Percentiles rank a stretch among this genome's conserved stretches.
Evolutionary conservation across 140 eudicot species (phyloP).

Genomic region (Anethum foeniculum): DNA sequence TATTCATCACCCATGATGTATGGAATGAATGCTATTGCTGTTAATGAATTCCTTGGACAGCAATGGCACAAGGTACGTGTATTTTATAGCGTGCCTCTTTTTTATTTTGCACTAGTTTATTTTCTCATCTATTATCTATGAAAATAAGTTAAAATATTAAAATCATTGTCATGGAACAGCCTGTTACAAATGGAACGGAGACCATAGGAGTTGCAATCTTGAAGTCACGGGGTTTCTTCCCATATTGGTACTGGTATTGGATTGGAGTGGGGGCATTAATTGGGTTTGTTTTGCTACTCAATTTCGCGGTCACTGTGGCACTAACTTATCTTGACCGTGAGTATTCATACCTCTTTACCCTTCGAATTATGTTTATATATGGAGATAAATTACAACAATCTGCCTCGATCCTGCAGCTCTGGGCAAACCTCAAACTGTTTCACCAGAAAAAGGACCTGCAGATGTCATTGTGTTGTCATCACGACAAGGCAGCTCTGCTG

Average conservation of each 20-base stretch:
- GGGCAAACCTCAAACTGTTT: constrained; percentile 49
- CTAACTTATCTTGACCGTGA: constrained; percentile 53
- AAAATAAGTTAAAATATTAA: neutral
- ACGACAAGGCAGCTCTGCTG: constrained; percentile 2
- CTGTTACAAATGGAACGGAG: constrained; percentile 1
- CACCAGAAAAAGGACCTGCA: constrained; percentile 21
- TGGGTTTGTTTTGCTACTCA: constrained; percentile 41
- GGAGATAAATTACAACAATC: neutral
- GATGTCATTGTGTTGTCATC: constrained; percentile 25
- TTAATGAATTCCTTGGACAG: constrained; percentile 62
- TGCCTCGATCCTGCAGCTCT: constrained; percentile 37
- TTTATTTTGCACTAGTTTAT: neutral
- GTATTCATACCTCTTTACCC: constrained; percentile 12
- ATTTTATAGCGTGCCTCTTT: neutral
- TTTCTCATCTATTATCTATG: neutral
- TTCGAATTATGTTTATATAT: neutral
- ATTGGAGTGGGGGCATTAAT: constrained; percentile 35
- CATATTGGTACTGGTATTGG: constrained; percentile 68
- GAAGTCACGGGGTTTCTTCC: constrained; percentile 49
- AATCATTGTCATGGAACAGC: constrained; percentile 17
- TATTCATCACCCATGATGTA: constrained; percentile 86
- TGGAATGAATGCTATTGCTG: constrained; percentile 58
- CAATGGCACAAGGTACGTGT: constrained; percentile 54
- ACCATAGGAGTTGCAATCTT: constrained; percentile 40
- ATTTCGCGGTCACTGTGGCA: constrained; percentile 30